Evolutionary conservation across 352 stramenopile genomes (phyloP), one percentile per base, ranked within the genome.

Genomic region (Globisporangium heterothallicum): DNA sequence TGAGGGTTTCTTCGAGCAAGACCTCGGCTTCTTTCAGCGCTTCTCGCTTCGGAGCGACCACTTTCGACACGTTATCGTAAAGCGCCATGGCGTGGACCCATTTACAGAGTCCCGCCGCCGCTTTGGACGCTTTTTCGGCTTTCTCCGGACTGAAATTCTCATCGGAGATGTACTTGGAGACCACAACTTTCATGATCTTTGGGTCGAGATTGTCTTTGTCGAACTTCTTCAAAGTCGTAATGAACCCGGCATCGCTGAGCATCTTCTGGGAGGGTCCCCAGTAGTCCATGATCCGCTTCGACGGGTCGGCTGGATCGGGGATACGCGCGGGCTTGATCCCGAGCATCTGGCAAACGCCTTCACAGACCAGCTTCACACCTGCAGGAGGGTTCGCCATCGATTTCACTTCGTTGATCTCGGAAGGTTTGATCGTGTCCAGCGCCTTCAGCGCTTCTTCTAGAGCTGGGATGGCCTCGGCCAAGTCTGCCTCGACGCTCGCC

Each of bases 271-370:
- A 94, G 3, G 92, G 88, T 0, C 88, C 92, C 94, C 94, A 98
- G 63, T 94, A 98, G 62, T 98, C 94, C 83, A 97, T 94, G 49
- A 98, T 97, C 16, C 88, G 77, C 51, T 97, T 97, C 1, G 82
- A 96, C 4, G 90, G 84, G 52, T 98, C 91, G 38, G 72, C 61
- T 0, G 84, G 84, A 56, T 98, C 94, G 6, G 91, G 92, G 58
- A 98, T 97, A 16, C 89, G 74, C 7, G 81, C 74, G 8, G 92
- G 80, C 57, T 97, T 97, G 55, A 97, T 95, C 12, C 85, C 86
- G 13, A 98, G 73, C 89, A 98, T 97, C 30, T 97, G 87, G 49
- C 94, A 98, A 13, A 98, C 87, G 26, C 86, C 92, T 66, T 96
- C 87, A 40, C 90, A 97, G 9, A 98, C 92, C 8, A 98, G 61